Base-by-base conservation (phyloP, 164 flowering plant species). In the Euptelea pleiosperma region DNA sequence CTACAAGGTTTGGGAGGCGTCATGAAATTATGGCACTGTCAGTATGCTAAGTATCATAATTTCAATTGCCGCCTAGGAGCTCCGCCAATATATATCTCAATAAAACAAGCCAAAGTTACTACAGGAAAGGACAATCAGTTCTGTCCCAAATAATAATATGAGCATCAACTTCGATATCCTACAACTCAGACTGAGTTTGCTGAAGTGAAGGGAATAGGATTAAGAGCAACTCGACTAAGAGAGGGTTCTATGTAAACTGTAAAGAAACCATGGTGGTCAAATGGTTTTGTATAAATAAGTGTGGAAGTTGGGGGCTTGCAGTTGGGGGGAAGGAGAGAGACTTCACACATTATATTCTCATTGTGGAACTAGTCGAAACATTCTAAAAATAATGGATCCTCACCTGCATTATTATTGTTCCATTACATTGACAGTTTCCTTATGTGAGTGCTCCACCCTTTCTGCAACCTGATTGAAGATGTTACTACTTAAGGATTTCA, bases 1-100 rank as follows among this genome's bases (percentile, higher is more conserved):
- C 63, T 93, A 87, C 80, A 87, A 80, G 81, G 87, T 82, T 39
- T 93, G 99, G 99, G 94, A 86, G 77, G 70, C 81, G 37, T 72
- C 80, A 42, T 79, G 54, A 79, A 66, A 37, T 21, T 61, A 39
- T 52, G 22, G 18, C 15, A 14, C 4, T 61, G 22, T 42, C 25
- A 8, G 26, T 15, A 10, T n/a, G 35, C 37, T 30, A 8, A 52
- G 26, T 53, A 28, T n/a, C 8, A 35, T 52, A 21, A 15, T 35
- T n/a, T 18, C 22, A 52, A 12, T 8, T 21, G 30, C 33, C n/a
- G n/a, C n/a, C n/a, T n/a, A 22, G 40, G 39, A 8, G 40, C 22
- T 8, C 26, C 40, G 6, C 29, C n/a, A n/a, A n/a, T 21, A 41
- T 19, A 18, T 19, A 6, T 29, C 18, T 41, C 31, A 9, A 19